These are phyloP conservation scores for Pinus tabuliformis DNA, from an alignment of 75 land plant species.

Conservation along the genomic window DNA sequence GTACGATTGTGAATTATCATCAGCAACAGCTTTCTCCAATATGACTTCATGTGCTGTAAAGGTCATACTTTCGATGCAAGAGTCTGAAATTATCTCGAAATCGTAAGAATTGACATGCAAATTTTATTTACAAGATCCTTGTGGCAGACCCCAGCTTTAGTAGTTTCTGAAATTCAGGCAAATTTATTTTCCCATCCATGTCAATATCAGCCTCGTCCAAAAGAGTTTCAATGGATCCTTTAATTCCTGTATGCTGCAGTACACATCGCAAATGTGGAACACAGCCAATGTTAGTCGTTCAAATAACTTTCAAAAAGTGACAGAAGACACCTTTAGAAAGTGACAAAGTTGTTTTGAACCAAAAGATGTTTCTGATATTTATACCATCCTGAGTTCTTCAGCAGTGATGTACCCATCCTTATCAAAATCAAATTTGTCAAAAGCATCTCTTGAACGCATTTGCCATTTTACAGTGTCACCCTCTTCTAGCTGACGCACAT, in stretches of 20 bases:
- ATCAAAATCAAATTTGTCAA: constrained; percentile 31
- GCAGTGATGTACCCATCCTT: constrained; percentile 31
- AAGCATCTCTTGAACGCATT: constrained; percentile 22
- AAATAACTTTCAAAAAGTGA: not conserved
- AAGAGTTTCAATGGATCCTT: constrained; percentile 28
- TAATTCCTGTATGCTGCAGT: constrained; percentile 31
- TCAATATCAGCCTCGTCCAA: constrained; percentile 31
- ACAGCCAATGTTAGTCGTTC: not conserved
- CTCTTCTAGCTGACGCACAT: constrained; percentile 29
- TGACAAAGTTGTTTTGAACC: not conserved
- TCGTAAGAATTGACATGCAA: too few relatives aligned
- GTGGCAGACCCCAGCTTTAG: constrained; percentile 1
- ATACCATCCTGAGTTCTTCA: constrained; percentile 26
- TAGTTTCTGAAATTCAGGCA: constrained; percentile 27
- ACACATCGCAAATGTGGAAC: not conserved
- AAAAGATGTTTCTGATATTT: not conserved
- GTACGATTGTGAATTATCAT: too few relatives aligned
- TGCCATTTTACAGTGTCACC: constrained; percentile 26
- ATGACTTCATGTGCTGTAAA: too few relatives aligned
- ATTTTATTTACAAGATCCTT: too few relatives aligned
- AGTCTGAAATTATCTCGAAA: too few relatives aligned
- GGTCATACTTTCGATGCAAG: too few relatives aligned
- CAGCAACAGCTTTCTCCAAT: too few relatives aligned
- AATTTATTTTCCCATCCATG: constrained; percentile 29
- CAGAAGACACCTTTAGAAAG: not conserved